phyloP scores from a whole-genome alignment of 2,329 filamentous ascomycete species.

The Venturia aucupariae region DNA sequence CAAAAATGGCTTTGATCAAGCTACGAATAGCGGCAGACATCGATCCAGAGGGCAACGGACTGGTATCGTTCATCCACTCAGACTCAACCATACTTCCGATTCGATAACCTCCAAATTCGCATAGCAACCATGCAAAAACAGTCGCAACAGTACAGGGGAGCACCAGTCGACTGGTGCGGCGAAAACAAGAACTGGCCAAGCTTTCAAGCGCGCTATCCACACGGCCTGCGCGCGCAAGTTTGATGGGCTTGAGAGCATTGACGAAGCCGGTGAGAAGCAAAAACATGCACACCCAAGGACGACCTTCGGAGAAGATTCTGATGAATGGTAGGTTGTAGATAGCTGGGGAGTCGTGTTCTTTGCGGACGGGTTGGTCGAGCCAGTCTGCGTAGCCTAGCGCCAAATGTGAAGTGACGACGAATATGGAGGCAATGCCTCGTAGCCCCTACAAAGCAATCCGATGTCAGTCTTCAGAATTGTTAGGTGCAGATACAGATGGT shows the following conservation, averaged over 20 bases:
- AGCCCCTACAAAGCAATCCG: slow-evolving; percentile 11
- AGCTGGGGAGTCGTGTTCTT: not conserved
- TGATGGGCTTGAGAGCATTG: slow-evolving; percentile 46
- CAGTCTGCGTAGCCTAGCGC: slow-evolving; percentile 1
- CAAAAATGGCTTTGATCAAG: slow-evolving; percentile 37
- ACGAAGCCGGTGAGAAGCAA: slow-evolving; percentile 49
- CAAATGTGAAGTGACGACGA: slow-evolving; percentile 14
- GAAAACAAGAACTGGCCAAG: slow-evolving; percentile 45
- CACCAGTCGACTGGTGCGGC: slow-evolving; percentile 42
- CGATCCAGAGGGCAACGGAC: slow-evolving; percentile 34
- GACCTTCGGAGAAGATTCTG: slow-evolving; percentile 47
- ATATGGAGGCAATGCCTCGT: slow-evolving; percentile 12
- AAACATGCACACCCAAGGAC: slow-evolving; percentile 47
- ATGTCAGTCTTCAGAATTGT: not conserved
- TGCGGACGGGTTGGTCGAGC: not conserved
- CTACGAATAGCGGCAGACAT: slow-evolving; percentile 37
- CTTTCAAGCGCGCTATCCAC: slow-evolving; percentile 35
- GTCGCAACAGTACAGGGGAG: slow-evolving; percentile 44
- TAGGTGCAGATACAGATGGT: not conserved
- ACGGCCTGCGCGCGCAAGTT: slow-evolving; percentile 40
- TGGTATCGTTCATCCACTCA: slow-evolving; percentile 43
- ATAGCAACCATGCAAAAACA: slow-evolving; percentile 41
- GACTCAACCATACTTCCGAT: slow-evolving; percentile 40
- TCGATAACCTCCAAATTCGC: slow-evolving; percentile 40
- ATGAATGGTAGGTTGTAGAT: slow-evolving; percentile 37